A percentile compares a stretch with the other conserved stretches of the same genome.
These are phyloP conservation scores for Gloeophyllum trabeum DNA, from an alignment of 768 basidiomycete species.

Conservation along the genomic window DNA sequence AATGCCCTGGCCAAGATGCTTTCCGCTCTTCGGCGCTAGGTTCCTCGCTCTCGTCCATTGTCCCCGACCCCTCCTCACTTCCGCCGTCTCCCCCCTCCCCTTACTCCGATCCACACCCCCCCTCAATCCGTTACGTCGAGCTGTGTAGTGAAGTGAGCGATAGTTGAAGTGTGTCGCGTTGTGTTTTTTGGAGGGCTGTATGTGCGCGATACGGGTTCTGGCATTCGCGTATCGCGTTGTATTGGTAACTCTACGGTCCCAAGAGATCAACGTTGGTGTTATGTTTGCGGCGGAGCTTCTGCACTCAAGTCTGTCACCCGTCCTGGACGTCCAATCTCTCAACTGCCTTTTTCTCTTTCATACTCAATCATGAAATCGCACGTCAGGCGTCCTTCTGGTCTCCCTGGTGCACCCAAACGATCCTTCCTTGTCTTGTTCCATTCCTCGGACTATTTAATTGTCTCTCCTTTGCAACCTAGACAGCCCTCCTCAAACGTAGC, in stretches of 20 bases:
- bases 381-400: no score
- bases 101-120: not conserved
- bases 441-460: slow-evolving; percentile 5
- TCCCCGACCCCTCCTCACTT: not conserved
- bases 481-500: slow-evolving; percentile 1
- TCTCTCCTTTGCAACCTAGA: not conserved
- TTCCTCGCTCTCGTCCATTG: not conserved
- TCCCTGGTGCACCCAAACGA: not conserved
- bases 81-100: not conserved
- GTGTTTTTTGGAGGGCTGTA: not conserved
- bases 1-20: slow-evolving; percentile 88
- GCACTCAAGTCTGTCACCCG: no score
- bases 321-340: not conserved
- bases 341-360: not conserved
- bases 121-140: not conserved
- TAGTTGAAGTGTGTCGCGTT: no score
- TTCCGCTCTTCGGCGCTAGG: slow-evolving; percentile 58
- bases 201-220: slow-evolving; percentile 24
- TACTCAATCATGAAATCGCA: no score
- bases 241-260: slow-evolving; percentile 37
- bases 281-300: no score
- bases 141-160: no score
- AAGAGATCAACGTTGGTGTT: not conserved
- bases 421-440: not conserved
- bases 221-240: slow-evolving; percentile 30